These are phyloP conservation scores for Solanum peruvianum DNA, from an alignment of 257 asterid species.

Conservation along the genomic window DNA sequence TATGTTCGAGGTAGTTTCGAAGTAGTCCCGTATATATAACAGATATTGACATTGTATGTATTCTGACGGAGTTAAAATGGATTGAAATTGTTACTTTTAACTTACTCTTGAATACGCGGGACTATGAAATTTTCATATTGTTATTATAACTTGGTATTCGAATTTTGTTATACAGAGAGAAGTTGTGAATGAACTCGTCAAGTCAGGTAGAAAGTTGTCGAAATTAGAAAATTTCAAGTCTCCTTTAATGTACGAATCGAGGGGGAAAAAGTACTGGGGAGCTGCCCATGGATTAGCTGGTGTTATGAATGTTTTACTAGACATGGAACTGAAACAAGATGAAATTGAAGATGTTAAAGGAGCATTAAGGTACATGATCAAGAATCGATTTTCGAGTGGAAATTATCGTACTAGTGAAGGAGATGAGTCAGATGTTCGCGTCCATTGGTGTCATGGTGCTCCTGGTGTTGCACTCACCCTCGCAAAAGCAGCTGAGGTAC, in stretches of 20 bases:
- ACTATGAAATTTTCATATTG: not conserved
- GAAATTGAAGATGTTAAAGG: constrained; percentile 61
- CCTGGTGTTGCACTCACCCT: constrained; percentile 72
- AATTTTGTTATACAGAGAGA: constrained; percentile 31
- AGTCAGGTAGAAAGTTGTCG: constrained; percentile 45
- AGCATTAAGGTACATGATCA: constrained; percentile 56
- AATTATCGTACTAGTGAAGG: constrained; percentile 72
- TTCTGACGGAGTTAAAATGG: not conserved
- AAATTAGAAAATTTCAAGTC: constrained; percentile 19
- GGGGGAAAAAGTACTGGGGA: constrained; percentile 77
- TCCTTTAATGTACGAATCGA: constrained; percentile 73
- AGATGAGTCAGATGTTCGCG: constrained; percentile 50
- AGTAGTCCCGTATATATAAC: not conserved
- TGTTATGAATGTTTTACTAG: constrained; percentile 48
- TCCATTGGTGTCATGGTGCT: constrained; percentile 93
- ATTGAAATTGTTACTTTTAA: not conserved
- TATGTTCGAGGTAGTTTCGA: not conserved
- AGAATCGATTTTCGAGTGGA: constrained; percentile 56
- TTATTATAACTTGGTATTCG: not conserved
- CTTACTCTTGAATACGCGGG: not conserved
- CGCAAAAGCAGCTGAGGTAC: constrained; percentile 64
- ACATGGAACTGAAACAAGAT: constrained; percentile 57
- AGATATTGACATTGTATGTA: not conserved
- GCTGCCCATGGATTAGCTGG: constrained; percentile 89
- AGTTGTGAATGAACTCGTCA: constrained; percentile 45